Evolutionary conservation across 176 grass and related monocot genomes (phyloP).

Genomic region (Paspalum vaginatum): DNA sequence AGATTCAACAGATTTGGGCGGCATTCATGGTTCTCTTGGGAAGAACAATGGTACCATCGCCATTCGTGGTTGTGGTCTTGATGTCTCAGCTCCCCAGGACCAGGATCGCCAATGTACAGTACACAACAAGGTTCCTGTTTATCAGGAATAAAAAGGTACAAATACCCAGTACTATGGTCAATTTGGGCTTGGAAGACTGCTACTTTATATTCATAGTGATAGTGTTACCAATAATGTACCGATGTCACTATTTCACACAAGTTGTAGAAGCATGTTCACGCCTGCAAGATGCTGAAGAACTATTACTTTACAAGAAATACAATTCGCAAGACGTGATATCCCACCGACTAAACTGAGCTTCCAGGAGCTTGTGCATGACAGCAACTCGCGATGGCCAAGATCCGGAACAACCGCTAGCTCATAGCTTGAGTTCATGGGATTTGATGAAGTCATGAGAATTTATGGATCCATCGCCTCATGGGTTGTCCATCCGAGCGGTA

Average conservation of each 20-base stretch:
- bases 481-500: constrained; percentile 21
- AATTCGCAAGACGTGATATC: not conserved
- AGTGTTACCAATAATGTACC: not conserved
- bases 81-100: not conserved
- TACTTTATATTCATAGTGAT: constrained; percentile 32
- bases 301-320: constrained; percentile 28
- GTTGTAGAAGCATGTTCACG: constrained; percentile 3
- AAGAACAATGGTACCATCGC: not conserved
- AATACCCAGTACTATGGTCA: not conserved
- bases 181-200: not conserved
- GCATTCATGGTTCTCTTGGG: constrained; percentile 38
- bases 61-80: not conserved
- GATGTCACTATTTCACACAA: not conserved
- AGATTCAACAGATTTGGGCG: constrained; percentile 21
- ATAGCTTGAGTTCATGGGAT: constrained; percentile 25
- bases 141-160: not conserved
- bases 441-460: not conserved
- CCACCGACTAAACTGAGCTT: not conserved
- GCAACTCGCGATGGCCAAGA: not conserved
- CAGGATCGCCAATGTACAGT: not conserved
- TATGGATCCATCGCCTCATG: not conserved
- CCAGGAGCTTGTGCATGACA: not conserved
- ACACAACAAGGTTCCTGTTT: not conserved
- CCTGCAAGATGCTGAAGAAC: not conserved
- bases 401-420: not conserved